Conservation (phyloP, 2,329 filamentous ascomycete genomes). For the Chaetomiaceae sp. region DNA sequence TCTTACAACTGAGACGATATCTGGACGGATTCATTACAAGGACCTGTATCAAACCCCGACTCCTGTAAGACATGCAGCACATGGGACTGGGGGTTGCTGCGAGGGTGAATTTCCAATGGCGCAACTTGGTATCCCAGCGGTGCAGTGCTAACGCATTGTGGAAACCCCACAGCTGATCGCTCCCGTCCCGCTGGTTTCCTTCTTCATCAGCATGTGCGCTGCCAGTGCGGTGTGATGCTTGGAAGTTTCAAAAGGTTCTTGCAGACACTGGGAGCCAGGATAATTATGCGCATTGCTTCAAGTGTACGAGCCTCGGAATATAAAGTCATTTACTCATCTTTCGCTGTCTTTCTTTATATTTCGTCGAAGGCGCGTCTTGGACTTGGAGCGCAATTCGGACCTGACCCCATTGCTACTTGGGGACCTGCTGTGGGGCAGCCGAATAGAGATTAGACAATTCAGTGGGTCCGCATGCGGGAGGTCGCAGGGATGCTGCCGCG, state of each 20-base stretch:
- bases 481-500: neutral
- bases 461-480: conserved; percentile 6
- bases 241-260: no score
- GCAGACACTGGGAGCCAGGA: no score
- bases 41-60: neutral
- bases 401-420: neutral
- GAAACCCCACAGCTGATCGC: conserved; percentile 9
- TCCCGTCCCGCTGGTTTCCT: conserved; percentile 10
- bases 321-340: no score
- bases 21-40: no score
- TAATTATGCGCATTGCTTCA: no score
- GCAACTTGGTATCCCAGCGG: neutral
- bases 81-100: conserved; percentile 2
- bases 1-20: no score
- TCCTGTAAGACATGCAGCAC: neutral
- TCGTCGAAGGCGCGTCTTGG: no score
- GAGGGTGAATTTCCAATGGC: conserved; percentile 14
- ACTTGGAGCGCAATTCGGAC: no score
- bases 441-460: neutral
- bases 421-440: neutral
- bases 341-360: no score
- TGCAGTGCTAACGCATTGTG: conserved; percentile 4
- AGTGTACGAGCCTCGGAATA: no score
- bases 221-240: no score
- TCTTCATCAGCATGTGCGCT: no score